Percentiles rank a stretch among this genome's conserved stretches.
Evolutionary conservation across 2,329 filamentous ascomycete species (phyloP).

Genomic region (Parastagonospora nodorum): DNA sequence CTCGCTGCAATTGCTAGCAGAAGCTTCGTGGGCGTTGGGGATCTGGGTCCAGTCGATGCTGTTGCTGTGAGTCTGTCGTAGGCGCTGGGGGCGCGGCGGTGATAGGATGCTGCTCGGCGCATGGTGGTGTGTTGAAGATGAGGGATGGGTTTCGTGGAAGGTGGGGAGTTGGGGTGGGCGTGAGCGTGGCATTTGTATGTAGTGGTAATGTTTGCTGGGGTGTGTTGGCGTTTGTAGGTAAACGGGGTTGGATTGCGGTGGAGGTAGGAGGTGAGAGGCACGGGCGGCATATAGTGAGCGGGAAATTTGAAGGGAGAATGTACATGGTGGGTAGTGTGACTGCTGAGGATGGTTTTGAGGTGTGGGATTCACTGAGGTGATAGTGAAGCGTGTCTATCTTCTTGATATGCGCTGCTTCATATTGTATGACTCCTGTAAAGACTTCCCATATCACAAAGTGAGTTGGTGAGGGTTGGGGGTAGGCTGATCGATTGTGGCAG

Average conservation of each 20-base stretch:
- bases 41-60: background rate
- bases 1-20: background rate
- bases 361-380: background rate
- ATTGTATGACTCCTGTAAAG: too few relatives aligned
- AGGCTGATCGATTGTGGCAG: too few relatives aligned
- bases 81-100: too few relatives aligned
- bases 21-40: background rate
- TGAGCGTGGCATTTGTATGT: background rate
- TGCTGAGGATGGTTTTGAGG: background rate
- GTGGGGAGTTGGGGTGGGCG: too few relatives aligned
- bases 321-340: background rate
- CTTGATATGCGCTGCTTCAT: too few relatives aligned
- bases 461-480: too few relatives aligned
- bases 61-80: background rate
- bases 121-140: too few relatives aligned
- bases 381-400: too few relatives aligned
- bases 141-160: too few relatives aligned
- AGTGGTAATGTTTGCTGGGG: background rate
- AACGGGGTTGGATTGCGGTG: background rate
- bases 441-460: too few relatives aligned
- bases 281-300: background rate
- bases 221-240: too few relatives aligned
- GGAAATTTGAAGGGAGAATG: background rate
- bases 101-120: too few relatives aligned
- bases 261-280: background rate